Conservation (phyloP, 768 basidiomycete species). For the Suillus sp. region DNA sequence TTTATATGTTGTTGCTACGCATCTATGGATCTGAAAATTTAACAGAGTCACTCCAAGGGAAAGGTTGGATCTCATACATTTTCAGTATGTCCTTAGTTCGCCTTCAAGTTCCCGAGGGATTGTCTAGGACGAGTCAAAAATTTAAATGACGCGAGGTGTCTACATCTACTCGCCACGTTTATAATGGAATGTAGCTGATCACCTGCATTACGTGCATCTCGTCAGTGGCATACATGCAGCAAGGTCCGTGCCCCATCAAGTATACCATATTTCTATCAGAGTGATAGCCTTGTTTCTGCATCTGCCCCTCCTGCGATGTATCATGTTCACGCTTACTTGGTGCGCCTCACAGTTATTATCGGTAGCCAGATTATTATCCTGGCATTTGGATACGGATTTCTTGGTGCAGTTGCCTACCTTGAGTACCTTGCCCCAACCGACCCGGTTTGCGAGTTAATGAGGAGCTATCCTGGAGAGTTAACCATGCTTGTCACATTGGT, state of each 20-base stretch:
- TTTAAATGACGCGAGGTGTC: neutral
- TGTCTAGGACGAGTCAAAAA: neutral
- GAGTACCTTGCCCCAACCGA: constrained; percentile 7
- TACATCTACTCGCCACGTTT: neutral
- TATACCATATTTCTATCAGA: neutral
- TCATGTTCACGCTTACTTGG: neutral
- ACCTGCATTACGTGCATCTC: neutral
- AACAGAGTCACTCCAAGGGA: neutral
- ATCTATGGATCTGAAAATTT: neutral
- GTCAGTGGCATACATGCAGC: neutral
- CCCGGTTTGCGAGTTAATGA: neutral
- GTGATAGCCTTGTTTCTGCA: neutral
- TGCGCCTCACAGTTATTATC: neutral
- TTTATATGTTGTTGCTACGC: neutral
- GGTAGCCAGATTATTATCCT: neutral
- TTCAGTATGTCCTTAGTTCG: neutral
- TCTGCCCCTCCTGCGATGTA: neutral
- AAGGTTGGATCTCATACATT: neutral
- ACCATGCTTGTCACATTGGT: constrained; percentile 9
- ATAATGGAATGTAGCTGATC: neutral
- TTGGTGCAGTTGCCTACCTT: constrained; percentile 6
- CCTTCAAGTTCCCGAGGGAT: neutral
- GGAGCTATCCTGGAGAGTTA: constrained; percentile 5
- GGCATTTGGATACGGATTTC: constrained; percentile 15
- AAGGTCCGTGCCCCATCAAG: neutral